A percentile compares a stretch with the other conserved stretches of the same genome.
phyloP scores from a whole-genome alignment of 1,284 basidiomycete genomes.

The Naganishia albida region DNA sequence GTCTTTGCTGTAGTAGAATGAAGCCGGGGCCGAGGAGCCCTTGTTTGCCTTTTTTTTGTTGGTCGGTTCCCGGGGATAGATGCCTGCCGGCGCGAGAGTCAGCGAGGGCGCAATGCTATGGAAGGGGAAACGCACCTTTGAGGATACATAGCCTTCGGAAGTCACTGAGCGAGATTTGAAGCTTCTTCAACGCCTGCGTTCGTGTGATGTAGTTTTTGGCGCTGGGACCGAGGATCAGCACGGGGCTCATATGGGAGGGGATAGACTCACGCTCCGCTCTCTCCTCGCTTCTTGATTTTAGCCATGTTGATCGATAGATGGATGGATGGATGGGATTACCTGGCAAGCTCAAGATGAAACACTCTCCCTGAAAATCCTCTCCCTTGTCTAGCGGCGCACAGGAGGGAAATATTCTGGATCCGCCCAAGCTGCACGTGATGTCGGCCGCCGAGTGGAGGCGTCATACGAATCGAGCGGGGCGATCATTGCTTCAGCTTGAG shows the following conservation, averaged over 20 bases:
- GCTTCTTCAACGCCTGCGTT: slow-evolving; percentile 83
- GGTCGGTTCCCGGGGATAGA: slow-evolving; percentile 94
- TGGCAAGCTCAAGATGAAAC: slow-evolving; percentile 1
- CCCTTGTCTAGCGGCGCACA: too few species aligned
- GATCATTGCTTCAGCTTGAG: neutral
- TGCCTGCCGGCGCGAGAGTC: slow-evolving; percentile 61
- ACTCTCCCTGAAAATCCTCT: neutral
- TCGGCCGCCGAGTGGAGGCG: slow-evolving; percentile 4
- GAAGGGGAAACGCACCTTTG: slow-evolving; percentile 67
- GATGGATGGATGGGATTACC: neutral
- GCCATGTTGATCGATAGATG: slow-evolving; percentile 63
- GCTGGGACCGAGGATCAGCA: slow-evolving; percentile 39
- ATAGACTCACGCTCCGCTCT: slow-evolving; percentile 68
- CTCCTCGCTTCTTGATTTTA: slow-evolving; percentile 83
- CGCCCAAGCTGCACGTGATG: slow-evolving; percentile 15
- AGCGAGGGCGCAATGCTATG: neutral
- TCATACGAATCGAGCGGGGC: neutral
- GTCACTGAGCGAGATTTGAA: slow-evolving; percentile 95
- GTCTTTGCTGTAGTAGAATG: slow-evolving; percentile 98
- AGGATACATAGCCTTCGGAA: slow-evolving; percentile 96
- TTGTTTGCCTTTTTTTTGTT: slow-evolving; percentile 95
- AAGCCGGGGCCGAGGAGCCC: slow-evolving; percentile 92
- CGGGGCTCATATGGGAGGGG: neutral
- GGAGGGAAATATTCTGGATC: slow-evolving; percentile 23
- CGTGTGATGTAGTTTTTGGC: slow-evolving; percentile 95